A percentile compares a stretch with the other conserved stretches of the same genome.
Evolutionary conservation across 1,284 basidiomycete genomes (phyloP).

Genomic region (Cryptococcus sp.): DNA sequence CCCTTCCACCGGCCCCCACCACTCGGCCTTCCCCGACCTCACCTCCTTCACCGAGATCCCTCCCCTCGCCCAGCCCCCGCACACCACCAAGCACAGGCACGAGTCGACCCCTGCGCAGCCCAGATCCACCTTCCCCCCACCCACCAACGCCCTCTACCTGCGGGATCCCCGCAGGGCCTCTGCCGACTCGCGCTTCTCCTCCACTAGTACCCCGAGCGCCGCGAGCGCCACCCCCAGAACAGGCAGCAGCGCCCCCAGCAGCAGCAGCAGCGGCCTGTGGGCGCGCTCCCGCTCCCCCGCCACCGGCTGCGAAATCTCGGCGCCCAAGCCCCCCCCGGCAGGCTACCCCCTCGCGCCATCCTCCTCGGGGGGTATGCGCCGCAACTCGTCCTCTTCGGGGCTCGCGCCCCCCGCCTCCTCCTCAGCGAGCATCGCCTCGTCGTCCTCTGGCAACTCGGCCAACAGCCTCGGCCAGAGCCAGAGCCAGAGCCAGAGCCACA

Average conservation of each 20-base stretch:
- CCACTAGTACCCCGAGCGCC: not conserved
- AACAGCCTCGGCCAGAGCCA: too few species aligned
- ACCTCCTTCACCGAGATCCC: conserved; percentile 11
- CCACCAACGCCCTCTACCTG: not conserved
- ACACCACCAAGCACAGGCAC: not conserved
- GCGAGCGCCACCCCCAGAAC: too few species aligned
- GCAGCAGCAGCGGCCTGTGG: too few species aligned
- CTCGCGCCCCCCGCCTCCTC: conserved; percentile 10
- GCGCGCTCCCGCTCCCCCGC: conserved; percentile 19
- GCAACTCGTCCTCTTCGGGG: conserved; percentile 11
- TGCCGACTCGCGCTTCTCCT: not conserved
- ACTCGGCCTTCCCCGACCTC: conserved; percentile 11
- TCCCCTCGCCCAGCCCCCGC: conserved; percentile 4
- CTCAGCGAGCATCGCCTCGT: conserved; percentile 11
- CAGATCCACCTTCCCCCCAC: not conserved
- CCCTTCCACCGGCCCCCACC: conserved; percentile 14
- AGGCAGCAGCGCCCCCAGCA: not conserved
- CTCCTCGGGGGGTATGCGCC: not conserved
- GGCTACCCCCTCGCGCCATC: conserved; percentile 29
- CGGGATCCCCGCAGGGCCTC: not conserved
- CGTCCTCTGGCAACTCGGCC: conserved; percentile 12
- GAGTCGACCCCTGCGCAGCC: not conserved
- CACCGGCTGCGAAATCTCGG: conserved; percentile 41
- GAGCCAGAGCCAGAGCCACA: too few species aligned
- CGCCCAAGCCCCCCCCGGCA: conserved; percentile 33